A percentile compares a stretch with the other conserved stretches of the same genome.
phyloP scores from a whole-genome alignment of 169 alveolate species.

The Babesia sp. region DNA sequence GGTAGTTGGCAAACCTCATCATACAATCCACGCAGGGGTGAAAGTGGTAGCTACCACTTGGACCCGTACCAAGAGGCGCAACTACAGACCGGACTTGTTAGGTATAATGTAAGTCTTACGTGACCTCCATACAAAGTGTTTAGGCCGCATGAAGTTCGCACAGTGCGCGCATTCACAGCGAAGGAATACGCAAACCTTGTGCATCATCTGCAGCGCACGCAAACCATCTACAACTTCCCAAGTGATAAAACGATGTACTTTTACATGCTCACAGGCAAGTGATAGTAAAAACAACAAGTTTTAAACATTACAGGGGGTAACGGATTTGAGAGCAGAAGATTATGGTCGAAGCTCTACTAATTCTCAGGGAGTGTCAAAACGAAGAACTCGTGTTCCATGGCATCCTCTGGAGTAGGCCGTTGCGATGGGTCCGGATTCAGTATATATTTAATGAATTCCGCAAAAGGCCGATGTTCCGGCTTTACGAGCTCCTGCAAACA shows the following conservation, averaged over 20 bases:
- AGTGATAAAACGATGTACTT: slow-evolving; percentile 73
- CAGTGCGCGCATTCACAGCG: slow-evolving; percentile 72
- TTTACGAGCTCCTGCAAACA: slow-evolving; percentile 70
- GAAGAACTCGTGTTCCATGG: slow-evolving; percentile 83
- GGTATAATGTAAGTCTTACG: slow-evolving; percentile 66
- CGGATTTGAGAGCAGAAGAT: slow-evolving; percentile 76
- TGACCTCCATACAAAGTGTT: not conserved
- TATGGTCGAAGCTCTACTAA: slow-evolving; percentile 68
- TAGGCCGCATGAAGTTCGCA: slow-evolving; percentile 70
- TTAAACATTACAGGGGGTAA: slow-evolving; percentile 73
- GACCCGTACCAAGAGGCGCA: slow-evolving; percentile 70
- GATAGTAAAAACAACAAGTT: not conserved
- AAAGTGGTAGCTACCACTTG: slow-evolving; percentile 75
- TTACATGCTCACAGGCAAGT: slow-evolving; percentile 78
- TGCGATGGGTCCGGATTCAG: slow-evolving; percentile 80
- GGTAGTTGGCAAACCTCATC: slow-evolving; percentile 12
- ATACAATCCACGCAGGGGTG: slow-evolving; percentile 12
- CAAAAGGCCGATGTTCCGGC: slow-evolving; percentile 79
- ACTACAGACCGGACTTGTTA: slow-evolving; percentile 70
- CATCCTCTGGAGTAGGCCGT: slow-evolving; percentile 87
- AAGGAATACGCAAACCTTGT: slow-evolving; percentile 74
- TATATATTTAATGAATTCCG: slow-evolving; percentile 81
- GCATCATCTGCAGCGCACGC: slow-evolving; percentile 65
- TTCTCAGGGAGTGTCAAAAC: slow-evolving; percentile 61
- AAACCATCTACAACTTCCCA: slow-evolving; percentile 74